Evolutionary conservation across 257 asterid genomes (phyloP), one percentile per base, ranked within the genome.

Genomic region (Nicotiana undulata): DNA sequence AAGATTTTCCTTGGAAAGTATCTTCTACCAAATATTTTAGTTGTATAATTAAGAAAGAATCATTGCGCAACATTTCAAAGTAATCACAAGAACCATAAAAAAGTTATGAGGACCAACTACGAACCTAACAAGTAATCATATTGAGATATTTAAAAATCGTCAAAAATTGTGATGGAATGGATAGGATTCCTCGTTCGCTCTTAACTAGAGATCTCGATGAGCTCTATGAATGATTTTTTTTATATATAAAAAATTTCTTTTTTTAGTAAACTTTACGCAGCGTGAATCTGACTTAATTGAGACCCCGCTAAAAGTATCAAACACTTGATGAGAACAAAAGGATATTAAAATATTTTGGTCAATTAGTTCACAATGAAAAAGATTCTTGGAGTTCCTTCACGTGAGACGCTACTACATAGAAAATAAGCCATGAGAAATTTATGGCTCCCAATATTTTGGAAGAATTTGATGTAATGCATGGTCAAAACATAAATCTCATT

Each of bases 251-350:
- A 3, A 4, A 13, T 28, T 18, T 6, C 4, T 6, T 6, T 1
- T 3, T 6, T 29, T 12, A 28, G 15, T 7, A 9, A 4, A 0
- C 1, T 2, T 32, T 66, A 32, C 1, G 9, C 9, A 0, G 0
- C 12, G 0, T 0, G 0, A 11, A 9, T 66, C 0, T 0, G 10
- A 9, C 2, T 18, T 66, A 66, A 12, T 34, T 0, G 28, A 0
- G 5, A 5, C 3, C 11, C 9, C 46, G 1, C 2, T 7, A 37
- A 37, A 37, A 2, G 0, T 37, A 37, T 3, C 12, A 0, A 40
- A 8, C 3, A 9, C 11, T 0, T 3, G 2, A 1, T 1, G 46
- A 37, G 46, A 40, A 40, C 11, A 8, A 8, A 8, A 7, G 3
- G 8, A 8, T 24, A 46, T 72, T 7, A 31, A 24, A 40, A 46